Conservation (phyloP, 2,329 filamentous ascomycete genomes). For the Fusarium sp. region DNA sequence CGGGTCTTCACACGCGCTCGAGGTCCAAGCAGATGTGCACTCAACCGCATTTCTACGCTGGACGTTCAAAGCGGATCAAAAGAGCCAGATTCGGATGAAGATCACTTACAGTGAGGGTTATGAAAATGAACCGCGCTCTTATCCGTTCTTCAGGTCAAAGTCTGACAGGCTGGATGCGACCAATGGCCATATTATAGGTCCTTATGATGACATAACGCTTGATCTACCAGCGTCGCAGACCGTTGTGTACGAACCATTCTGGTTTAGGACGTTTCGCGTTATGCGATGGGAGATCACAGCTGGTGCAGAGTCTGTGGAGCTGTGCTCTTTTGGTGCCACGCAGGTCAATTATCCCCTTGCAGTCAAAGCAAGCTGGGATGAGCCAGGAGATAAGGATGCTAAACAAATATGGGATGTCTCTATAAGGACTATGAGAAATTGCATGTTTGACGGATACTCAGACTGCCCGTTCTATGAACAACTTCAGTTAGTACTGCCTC, state of each 20-base stretch:
- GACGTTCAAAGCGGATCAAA: background rate
- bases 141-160: background rate
- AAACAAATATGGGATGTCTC: background rate
- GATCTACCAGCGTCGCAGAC: background rate
- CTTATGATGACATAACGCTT: background rate
- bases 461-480: slow-evolving; percentile 2
- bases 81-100: background rate
- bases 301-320: fast-evolving
- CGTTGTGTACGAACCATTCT: background rate
- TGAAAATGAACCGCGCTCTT: background rate
- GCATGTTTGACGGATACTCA: background rate
- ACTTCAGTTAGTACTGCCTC: background rate
- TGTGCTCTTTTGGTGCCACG: background rate
- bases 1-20: background rate
- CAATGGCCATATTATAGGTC: background rate
- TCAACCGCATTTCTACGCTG: background rate
- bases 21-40: background rate
- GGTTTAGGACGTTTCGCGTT: background rate
- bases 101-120: background rate
- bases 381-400: background rate
- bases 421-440: background rate
- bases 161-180: background rate
- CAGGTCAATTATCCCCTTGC: background rate
- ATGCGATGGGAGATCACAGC: background rate
- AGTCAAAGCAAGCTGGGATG: background rate